Conservation (phyloP, 2,329 filamentous ascomycete species). For the Daldinia sp. region DNA sequence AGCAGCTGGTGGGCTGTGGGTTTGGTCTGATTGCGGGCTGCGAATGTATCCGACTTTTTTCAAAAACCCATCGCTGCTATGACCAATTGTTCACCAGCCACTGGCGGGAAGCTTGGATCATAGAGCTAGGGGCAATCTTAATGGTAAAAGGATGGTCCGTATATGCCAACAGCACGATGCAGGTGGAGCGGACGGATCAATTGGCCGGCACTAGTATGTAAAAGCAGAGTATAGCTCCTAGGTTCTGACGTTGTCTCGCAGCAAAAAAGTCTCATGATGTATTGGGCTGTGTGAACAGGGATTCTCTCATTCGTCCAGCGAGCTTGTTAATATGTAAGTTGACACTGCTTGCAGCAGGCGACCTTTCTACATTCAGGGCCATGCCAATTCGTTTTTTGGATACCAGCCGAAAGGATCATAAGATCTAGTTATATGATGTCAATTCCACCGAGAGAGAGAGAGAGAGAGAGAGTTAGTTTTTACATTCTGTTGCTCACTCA, state of each 20-base stretch:
- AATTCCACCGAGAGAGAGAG: not conserved
- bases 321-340: slow-evolving; percentile 34
- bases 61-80: slow-evolving; percentile 13
- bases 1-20: slow-evolving; percentile 8
- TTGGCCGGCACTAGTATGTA: slow-evolving; percentile 41
- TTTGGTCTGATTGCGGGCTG: not conserved
- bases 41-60: slow-evolving; percentile 15
- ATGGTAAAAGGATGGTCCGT: slow-evolving; percentile 31
- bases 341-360: slow-evolving; percentile 27
- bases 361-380: slow-evolving; percentile 4
- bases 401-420: not conserved
- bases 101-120: slow-evolving; percentile 27
- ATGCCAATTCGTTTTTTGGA: not conserved
- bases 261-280: slow-evolving; percentile 45
- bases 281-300: slow-evolving; percentile 41
- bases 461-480: not conserved
- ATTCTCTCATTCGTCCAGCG: slow-evolving; percentile 36
- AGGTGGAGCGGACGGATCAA: slow-evolving; percentile 44
- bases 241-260: slow-evolving; percentile 45
- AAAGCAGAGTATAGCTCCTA: slow-evolving; percentile 39
- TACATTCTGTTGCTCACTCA: not conserved
- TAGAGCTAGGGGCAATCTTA: slow-evolving; percentile 25
- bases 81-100: slow-evolving; percentile 28
- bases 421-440: not conserved
- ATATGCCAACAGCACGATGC: slow-evolving; percentile 41